Conservation (phyloP, 768 basidiomycete genomes). For the Termitomyces sp. region DNA sequence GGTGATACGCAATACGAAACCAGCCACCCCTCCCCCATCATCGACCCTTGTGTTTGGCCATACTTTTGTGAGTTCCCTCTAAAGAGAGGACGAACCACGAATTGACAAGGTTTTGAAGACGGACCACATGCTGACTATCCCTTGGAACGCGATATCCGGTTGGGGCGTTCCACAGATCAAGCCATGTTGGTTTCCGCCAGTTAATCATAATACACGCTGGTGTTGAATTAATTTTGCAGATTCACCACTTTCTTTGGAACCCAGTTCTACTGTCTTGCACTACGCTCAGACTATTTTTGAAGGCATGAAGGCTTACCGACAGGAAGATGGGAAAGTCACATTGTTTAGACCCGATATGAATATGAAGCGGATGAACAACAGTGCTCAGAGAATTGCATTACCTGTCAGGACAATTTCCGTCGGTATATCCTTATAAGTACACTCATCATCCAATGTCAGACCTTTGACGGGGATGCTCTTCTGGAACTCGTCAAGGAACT, state of each 20-base stretch:
- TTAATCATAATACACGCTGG: too few species aligned
- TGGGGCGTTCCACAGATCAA: slow-evolving; percentile 84
- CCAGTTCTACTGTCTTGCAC: slow-evolving; percentile 81
- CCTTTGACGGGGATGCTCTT: slow-evolving; percentile 75
- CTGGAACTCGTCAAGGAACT: slow-evolving; percentile 84
- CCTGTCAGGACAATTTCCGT: slow-evolving; percentile 47
- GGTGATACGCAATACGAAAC: slow-evolving; percentile 46
- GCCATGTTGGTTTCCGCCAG: slow-evolving; percentile 56
- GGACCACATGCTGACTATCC: slow-evolving; percentile 82
- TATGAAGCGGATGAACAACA: slow-evolving; percentile 92
- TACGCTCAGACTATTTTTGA: slow-evolving; percentile 93
- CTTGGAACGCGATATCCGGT: slow-evolving; percentile 71
- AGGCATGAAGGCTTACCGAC: slow-evolving; percentile 92
- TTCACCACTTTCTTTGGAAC: slow-evolving; percentile 71
- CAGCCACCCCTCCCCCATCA: slow-evolving; percentile 61
- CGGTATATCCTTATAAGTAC: neutral
- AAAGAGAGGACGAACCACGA: slow-evolving; percentile 4
- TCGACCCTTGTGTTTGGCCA: slow-evolving; percentile 79
- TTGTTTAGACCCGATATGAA: slow-evolving; percentile 97
- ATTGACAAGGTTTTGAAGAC: slow-evolving; percentile 42
- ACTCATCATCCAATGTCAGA: slow-evolving; percentile 36
- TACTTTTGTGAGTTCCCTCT: slow-evolving; percentile 62
- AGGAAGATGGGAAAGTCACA: slow-evolving; percentile 66
- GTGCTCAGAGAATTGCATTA: slow-evolving; percentile 73
- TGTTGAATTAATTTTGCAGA: slow-evolving; percentile 38